These are phyloP conservation scores for Colletotrichum gigasporum DNA, from an alignment of 2,329 filamentous ascomycete species.

Conservation along the genomic window DNA sequence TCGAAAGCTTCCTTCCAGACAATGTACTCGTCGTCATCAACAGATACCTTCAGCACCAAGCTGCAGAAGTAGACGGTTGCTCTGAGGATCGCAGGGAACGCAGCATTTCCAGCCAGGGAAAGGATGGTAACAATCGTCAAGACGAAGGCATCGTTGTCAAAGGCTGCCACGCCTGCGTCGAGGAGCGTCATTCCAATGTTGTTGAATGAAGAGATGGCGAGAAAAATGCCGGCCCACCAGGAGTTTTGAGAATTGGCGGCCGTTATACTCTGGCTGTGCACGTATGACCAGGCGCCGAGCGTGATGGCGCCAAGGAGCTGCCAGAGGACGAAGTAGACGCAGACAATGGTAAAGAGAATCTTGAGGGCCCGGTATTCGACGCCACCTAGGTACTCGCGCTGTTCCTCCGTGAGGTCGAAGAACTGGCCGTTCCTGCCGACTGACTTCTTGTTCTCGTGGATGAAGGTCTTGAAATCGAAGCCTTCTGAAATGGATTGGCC, in stretches of 20 bases:
- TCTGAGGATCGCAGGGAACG: slow-evolving; percentile 71
- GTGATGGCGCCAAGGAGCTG: slow-evolving; percentile 67
- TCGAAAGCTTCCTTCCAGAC: slow-evolving; percentile 59
- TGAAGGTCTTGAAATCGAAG: background rate
- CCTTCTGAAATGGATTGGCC: slow-evolving; percentile 48
- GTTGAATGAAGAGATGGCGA: slow-evolving; percentile 74
- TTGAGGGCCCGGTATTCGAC: slow-evolving; percentile 72
- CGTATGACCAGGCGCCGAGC: slow-evolving; percentile 68
- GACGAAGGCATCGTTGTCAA: slow-evolving; percentile 61
- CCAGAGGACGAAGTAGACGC: slow-evolving; percentile 67
- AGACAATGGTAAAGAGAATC: slow-evolving; percentile 67
- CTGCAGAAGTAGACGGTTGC: slow-evolving; percentile 65
- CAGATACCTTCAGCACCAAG: slow-evolving; percentile 50
- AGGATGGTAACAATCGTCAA: slow-evolving; percentile 63
- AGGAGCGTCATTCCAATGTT: slow-evolving; percentile 75
- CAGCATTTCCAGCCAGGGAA: slow-evolving; percentile 72
- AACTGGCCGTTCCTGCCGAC: slow-evolving; percentile 64
- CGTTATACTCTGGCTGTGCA: slow-evolving; percentile 58
- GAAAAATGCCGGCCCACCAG: slow-evolving; percentile 76
- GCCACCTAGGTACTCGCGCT: slow-evolving; percentile 68
- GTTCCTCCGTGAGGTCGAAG: slow-evolving; percentile 59
- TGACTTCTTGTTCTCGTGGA: slow-evolving; percentile 43
- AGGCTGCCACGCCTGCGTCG: slow-evolving; percentile 72
- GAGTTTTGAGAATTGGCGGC: slow-evolving; percentile 67
- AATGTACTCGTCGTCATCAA: slow-evolving; percentile 45